Base-by-base conservation (phyloP, 768 basidiomycete genomes). In the Lentinula guzmanii region DNA sequence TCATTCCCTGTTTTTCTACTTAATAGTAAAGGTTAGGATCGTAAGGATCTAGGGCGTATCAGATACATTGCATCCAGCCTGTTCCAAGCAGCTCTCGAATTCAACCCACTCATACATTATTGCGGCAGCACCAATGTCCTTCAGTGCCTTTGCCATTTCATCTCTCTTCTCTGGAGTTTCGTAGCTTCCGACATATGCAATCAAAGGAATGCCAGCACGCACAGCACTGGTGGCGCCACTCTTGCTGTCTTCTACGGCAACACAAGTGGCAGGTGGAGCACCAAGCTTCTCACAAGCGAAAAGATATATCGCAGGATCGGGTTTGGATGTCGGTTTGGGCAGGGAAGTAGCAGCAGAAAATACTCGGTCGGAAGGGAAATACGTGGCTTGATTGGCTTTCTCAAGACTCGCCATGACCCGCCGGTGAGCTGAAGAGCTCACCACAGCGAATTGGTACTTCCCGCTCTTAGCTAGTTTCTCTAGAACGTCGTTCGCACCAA, bases 321-420 rank as follows among this genome's bases (percentile, higher is more conserved):
- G 68, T 39, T 69, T 69, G 45, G 67, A 68, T 31, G 68, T 69
- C 7, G 68, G 68, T 53, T 62, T 67, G 18, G 55, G 56, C 34
- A 69, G 56, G 43, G 67, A 68, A 33, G 68, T 69, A 13, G 68
- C 68, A n/a, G 68, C 68, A 51, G 67, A 68, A 58, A 68, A 69
- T 37, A 69, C 63, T 33, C 46, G 52, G 56, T 61, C 57, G 9
- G 61, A 45, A 4, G 64, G 65, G 39, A 69, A 68, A 37, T 66
- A 68, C 24, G 57, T 52, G 41, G 58, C 64, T 64, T 65, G 65
- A 24, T 63, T 63, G 16, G 63, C 67, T 61, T 69, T 69, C 18
- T 65, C 64, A 28, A 69, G 41, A 55, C 66, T 67, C 15, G 67
- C 68, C 60, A 65, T 58, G 39, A 69, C 67, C 39, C 68, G 62